Evolutionary conservation across 495 filamentous ascomycete species (phyloP).

Genomic region (Pyronema omphalodes): DNA sequence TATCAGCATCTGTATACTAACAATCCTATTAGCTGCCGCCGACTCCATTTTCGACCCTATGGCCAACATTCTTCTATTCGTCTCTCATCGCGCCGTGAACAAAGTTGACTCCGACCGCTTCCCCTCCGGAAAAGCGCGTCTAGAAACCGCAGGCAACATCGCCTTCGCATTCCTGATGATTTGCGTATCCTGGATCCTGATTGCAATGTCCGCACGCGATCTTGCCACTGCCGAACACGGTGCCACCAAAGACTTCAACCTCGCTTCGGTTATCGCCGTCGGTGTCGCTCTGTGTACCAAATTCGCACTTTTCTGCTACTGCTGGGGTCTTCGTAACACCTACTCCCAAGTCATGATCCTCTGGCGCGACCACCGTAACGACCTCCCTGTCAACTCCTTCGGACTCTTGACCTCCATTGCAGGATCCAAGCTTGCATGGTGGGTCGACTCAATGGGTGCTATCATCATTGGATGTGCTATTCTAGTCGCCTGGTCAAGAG

Average conservation of each 20-base stretch:
- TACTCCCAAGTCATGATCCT: slow-evolving; percentile 85
- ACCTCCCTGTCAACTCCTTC: slow-evolving; percentile 76
- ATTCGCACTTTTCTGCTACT: slow-evolving; percentile 69
- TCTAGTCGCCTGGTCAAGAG: slow-evolving; percentile 58
- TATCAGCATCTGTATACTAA: background rate
- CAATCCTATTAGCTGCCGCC: slow-evolving; percentile 46
- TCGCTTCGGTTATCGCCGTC: slow-evolving; percentile 80
- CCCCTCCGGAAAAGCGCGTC: slow-evolving; percentile 81
- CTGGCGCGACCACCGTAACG: slow-evolving; percentile 82
- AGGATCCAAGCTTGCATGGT: slow-evolving; percentile 76
- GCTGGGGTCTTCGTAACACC: slow-evolving; percentile 71
- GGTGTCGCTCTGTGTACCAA: slow-evolving; percentile 70
- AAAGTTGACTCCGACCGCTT: slow-evolving; percentile 78
- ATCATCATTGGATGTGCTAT: slow-evolving; percentile 66
- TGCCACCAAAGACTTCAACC: slow-evolving; percentile 44
- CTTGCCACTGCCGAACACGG: slow-evolving; percentile 31
- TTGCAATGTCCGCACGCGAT: slow-evolving; percentile 65
- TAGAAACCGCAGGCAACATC: slow-evolving; percentile 94
- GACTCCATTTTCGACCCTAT: slow-evolving; percentile 91
- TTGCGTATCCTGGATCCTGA: slow-evolving; percentile 72
- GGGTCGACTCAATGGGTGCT: slow-evolving; percentile 87
- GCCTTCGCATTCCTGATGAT: slow-evolving; percentile 96
- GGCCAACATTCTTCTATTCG: slow-evolving; percentile 73
- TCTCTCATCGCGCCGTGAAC: slow-evolving; percentile 74
- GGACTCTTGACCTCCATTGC: slow-evolving; percentile 79